These are phyloP conservation scores for Phialophora expanda DNA, from an alignment of 2,329 filamentous ascomycete genomes.

Conservation along the genomic window DNA sequence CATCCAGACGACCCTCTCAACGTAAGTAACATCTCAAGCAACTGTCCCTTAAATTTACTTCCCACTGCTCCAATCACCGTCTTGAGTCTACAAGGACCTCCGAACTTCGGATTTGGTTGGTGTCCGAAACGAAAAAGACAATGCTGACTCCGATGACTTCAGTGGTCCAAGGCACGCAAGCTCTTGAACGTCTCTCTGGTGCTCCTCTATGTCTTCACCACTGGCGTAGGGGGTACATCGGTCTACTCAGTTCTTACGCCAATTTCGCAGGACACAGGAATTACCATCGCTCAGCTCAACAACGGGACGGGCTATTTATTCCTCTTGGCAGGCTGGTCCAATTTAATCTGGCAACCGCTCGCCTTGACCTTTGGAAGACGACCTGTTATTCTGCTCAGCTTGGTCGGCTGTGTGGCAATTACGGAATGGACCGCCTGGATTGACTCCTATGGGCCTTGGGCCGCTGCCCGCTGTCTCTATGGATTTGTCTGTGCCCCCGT, in stretches of 20 bases:
- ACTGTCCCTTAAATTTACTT: no score
- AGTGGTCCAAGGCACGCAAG: constrained; percentile 15
- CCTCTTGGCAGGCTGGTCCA: constrained; percentile 49
- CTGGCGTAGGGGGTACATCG: constrained; percentile 30
- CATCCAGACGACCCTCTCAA: constrained; percentile 49
- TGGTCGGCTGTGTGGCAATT: constrained; percentile 46
- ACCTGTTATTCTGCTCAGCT: constrained; percentile 31
- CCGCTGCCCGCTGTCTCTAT: constrained; percentile 54
- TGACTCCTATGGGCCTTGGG: constrained; percentile 54
- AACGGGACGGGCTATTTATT: constrained; percentile 56
- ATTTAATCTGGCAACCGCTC: constrained; percentile 55
- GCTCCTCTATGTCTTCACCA: constrained; percentile 43
- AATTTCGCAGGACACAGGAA: constrained; percentile 50
- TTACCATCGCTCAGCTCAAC: constrained; percentile 53
- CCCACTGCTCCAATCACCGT: no score
- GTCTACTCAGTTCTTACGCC: constrained; percentile 45
- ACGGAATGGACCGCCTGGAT: constrained; percentile 43
- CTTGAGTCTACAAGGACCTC: constrained; percentile 25
- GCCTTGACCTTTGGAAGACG: constrained; percentile 51
- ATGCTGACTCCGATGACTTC: neutral
- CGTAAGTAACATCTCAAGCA: constrained; percentile 43
- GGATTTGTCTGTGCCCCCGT: constrained; percentile 56
- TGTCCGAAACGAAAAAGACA: constrained; percentile 42
- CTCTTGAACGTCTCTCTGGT: constrained; percentile 39
- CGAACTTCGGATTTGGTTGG: constrained; percentile 37